Conservation (phyloP, 2,329 filamentous ascomycete genomes). For the Coleophoma crateriformis region DNA sequence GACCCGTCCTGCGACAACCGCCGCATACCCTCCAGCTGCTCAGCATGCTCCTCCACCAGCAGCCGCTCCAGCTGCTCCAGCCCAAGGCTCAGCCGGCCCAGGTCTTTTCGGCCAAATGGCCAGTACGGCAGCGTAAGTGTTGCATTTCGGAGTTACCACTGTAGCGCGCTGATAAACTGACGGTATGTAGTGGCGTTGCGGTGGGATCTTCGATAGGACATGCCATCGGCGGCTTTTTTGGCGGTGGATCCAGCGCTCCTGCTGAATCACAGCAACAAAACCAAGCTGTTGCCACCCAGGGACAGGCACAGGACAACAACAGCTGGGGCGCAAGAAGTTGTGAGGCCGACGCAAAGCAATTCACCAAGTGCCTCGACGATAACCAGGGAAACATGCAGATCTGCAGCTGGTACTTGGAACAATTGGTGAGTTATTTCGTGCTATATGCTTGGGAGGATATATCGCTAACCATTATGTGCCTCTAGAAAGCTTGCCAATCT, state of each 20-base stretch:
- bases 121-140: constrained; percentile 88
- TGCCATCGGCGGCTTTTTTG: constrained; percentile 85
- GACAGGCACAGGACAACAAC: constrained; percentile 43
- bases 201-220: constrained; percentile 94
- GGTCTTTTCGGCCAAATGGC: constrained; percentile 97
- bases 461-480: constrained; percentile 20
- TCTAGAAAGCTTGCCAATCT: constrained; percentile 73
- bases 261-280: constrained; percentile 42
- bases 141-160: no score
- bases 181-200: constrained; percentile 73
- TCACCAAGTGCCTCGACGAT: constrained; percentile 96
- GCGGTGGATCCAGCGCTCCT: constrained; percentile 59
- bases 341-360: constrained; percentile 72
- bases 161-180: constrained; percentile 12
- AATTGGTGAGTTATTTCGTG: constrained; percentile 49
- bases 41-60: constrained; percentile 40
- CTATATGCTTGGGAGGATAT: not conserved
- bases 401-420: constrained; percentile 97
- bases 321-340: constrained; percentile 63
- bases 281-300: constrained; percentile 45
- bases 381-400: constrained; percentile 91
- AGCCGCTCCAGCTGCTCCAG: constrained; percentile 37
- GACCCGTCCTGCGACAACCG: constrained; percentile 64
- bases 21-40: constrained; percentile 42
- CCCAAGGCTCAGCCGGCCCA: constrained; percentile 53